Evolutionary conservation across 2,329 filamentous ascomycete species (phyloP), one percentile per base, ranked within the genome.

Genomic region (Fusarium sarcochroum): DNA sequence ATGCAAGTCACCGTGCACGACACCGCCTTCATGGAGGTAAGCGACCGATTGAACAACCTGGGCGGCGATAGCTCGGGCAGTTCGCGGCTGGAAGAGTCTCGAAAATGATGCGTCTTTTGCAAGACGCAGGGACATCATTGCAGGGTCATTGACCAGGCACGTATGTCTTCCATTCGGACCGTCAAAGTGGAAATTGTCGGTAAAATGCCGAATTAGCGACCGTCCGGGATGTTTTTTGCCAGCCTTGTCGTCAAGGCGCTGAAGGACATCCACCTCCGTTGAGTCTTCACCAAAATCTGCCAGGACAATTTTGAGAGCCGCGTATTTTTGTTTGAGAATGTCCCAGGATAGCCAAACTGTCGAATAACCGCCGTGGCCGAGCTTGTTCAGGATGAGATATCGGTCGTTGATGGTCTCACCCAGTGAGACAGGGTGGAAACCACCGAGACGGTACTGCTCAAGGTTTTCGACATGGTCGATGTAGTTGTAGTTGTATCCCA

Each of bases 311-410:
- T 72, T 72, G 20, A 73, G 18, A 4, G 70, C 70, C 21, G 70
- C 70, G 25, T 71, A 71, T 23, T 64, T 67, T 20, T 66, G 68
- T 46, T 66, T 71, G 45, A 66, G 32, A 17, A 70, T 68, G 35
- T 72, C 70, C 60, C 70, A 69, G 5, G 70, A 72, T 11, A 72
- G 70, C 70, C 70, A 72, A 1, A 71, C 70, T n/a, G 70, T 72
- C n/a, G 70, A 72, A 46, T 71, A 73, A 14, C 68, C 63, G 14
- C 70, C 70, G 20, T 72, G 68, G 10, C 70, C 70, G n/a, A 72
- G 69, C 58, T 72, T 72, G 32, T 72, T 65, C 27, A 72, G 67
- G n/a, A 72, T 56, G 25, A 70, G 53, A 37, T 72, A 72, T n/a
- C 65, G 69, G 41, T 62, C 40, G 46, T 72, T 68, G 58, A 72